A percentile compares a stretch with the other conserved stretches of the same genome.
Conservation (phyloP, 192 early-diverging fungal species). For the Backusella morwellensis region DNA sequence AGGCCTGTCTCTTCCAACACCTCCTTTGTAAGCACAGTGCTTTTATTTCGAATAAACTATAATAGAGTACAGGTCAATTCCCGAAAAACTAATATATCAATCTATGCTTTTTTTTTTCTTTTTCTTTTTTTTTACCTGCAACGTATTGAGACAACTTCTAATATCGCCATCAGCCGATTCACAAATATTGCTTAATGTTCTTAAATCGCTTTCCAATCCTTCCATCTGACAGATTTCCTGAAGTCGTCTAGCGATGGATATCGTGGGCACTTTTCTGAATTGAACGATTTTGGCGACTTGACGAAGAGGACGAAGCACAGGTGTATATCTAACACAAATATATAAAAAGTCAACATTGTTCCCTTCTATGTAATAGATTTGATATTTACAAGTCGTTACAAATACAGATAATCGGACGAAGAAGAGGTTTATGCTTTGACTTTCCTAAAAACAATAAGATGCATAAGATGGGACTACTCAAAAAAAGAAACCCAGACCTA, state of each 20-base stretch:
- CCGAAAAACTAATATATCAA: no score
- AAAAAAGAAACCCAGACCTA: no score
- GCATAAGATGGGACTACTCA: no score
- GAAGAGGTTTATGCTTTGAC: constrained; percentile 47
- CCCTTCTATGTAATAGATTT: no score
- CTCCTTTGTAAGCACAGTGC: constrained; percentile 43
- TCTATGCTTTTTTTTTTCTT: no score
- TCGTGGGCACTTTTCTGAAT: constrained; percentile 64
- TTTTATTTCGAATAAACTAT: constrained; percentile 36
- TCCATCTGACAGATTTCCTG: constrained; percentile 79
- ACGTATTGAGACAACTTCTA: constrained; percentile 81
- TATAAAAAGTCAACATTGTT: no score
- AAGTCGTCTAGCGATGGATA: constrained; percentile 71
- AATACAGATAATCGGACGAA: constrained; percentile 96
- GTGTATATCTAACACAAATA: constrained; percentile 63
- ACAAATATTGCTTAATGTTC: constrained; percentile 70
- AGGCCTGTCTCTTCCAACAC: constrained; percentile 44
- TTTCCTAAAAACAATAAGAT: background rate
- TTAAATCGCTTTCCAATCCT: constrained; percentile 68
- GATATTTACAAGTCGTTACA: constrained; percentile 86
- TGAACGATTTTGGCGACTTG: constrained; percentile 70
- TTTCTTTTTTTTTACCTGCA: constrained; percentile 56
- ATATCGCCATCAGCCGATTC: constrained; percentile 86
- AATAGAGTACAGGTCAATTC: no score
- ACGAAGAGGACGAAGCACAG: constrained; percentile 82